Percentiles rank a stretch among this genome's conserved stretches.
These are phyloP conservation scores for Cicer chorassanicum DNA, from an alignment of 306 rosid genomes.

Conservation along the genomic window DNA sequence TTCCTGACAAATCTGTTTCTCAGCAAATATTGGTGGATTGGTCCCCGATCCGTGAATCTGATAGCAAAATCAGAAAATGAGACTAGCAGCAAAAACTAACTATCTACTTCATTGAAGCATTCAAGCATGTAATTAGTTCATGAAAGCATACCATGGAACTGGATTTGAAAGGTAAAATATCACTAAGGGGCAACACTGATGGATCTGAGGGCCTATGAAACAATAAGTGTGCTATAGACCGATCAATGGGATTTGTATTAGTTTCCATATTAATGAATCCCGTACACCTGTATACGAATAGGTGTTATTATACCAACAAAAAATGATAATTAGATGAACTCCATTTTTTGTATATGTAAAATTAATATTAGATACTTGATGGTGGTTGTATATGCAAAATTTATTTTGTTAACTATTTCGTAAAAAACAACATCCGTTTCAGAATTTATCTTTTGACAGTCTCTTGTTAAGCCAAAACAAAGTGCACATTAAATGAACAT, in stretches of 20 bases:
- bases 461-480: neutral
- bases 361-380: neutral
- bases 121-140: slow-evolving; percentile 20
- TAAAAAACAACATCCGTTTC: neutral
- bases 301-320: slow-evolving; percentile 24
- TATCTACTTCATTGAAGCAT: slow-evolving; percentile 26
- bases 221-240: slow-evolving; percentile 81
- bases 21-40: slow-evolving; percentile 52
- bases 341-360: neutral
- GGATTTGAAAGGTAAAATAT: slow-evolving; percentile 51
- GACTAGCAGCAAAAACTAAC: slow-evolving; percentile 20
- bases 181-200: slow-evolving; percentile 50
- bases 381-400: neutral
- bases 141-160: slow-evolving; percentile 56
- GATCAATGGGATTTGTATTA: slow-evolving; percentile 83
- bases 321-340: slow-evolving; percentile 32
- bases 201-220: slow-evolving; percentile 80
- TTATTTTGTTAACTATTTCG: neutral
- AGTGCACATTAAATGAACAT: neutral
- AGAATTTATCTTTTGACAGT: neutral
- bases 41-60: slow-evolving; percentile 58
- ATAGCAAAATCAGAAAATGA: slow-evolving; percentile 42
- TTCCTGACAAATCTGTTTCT: slow-evolving; percentile 58
- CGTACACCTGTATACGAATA: slow-evolving; percentile 57
- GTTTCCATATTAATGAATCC: slow-evolving; percentile 73